Percentiles rank a stretch among this genome's conserved stretches.
Evolutionary conservation across 2,329 filamentous ascomycete species (phyloP).

Genomic region (Raffaelea arxii): DNA sequence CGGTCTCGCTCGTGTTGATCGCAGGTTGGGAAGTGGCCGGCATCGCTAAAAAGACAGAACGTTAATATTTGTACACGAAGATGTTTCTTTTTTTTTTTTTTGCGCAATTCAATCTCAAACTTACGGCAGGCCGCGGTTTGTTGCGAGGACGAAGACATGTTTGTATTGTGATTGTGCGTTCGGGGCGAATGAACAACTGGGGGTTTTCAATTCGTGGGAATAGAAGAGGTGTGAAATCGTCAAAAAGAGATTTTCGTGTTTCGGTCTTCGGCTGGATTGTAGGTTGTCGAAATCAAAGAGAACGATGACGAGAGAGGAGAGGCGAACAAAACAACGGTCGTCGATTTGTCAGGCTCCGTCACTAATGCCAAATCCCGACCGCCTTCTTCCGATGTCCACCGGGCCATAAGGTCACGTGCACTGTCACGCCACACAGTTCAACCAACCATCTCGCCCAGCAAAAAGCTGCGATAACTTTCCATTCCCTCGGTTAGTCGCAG

Average conservation of each 20-base stretch:
- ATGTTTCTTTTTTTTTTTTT: not conserved
- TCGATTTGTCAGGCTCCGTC: slow-evolving; percentile 1
- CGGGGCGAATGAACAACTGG: too few relatives aligned
- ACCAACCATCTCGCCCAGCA: slow-evolving; percentile 60
- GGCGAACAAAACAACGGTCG: not conserved
- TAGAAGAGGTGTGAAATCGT: not conserved
- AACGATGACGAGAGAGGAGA: not conserved
- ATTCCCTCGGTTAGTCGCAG: slow-evolving; percentile 73
- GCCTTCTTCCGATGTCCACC: too few relatives aligned
- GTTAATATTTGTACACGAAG: not conserved
- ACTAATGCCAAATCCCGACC: too few relatives aligned
- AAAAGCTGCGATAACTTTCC: slow-evolving; percentile 66
- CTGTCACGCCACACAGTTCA: slow-evolving; percentile 3
- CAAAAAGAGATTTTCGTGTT: not conserved
- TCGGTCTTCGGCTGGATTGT: not conserved
- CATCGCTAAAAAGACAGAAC: too few relatives aligned
- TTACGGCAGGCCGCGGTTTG: too few relatives aligned
- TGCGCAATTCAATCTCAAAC: too few relatives aligned
- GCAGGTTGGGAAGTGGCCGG: slow-evolving; percentile 10
- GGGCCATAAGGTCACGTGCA: slow-evolving; percentile 4
- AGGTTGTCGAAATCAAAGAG: not conserved
- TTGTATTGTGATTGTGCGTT: too few relatives aligned
- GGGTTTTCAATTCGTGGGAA: not conserved
- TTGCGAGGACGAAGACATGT: too few relatives aligned
- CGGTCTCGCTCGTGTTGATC: slow-evolving; percentile 19